phyloP scores from a whole-genome alignment of 495 filamentous ascomycete genomes.

The Baudoinia panamericana region DNA sequence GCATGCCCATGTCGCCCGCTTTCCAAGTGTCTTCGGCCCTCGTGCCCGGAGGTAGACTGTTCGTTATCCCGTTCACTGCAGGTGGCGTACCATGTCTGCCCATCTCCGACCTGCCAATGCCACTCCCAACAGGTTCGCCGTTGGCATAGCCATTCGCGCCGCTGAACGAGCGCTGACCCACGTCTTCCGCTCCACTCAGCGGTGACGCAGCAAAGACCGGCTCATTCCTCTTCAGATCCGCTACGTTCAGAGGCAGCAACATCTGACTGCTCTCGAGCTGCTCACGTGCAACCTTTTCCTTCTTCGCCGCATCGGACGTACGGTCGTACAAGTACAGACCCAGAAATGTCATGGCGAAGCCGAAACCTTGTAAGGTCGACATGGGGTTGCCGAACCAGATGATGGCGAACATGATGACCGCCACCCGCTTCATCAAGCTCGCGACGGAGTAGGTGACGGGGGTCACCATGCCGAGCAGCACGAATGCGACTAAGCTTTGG shows the following conservation, averaged over 20 bases:
- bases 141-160: conserved; percentile 17
- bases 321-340: conserved; percentile 95
- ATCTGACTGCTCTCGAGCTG: conserved; percentile 46
- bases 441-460: conserved; percentile 97
- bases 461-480: conserved; percentile 78
- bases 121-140: conserved; percentile 25
- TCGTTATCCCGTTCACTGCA: conserved; percentile 6
- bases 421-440: conserved; percentile 88
- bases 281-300: conserved; percentile 53
- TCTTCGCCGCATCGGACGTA: conserved; percentile 70
- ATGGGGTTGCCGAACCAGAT: conserved; percentile 90
- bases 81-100: conserved; percentile 1
- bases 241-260: conserved; percentile 54
- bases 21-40: conserved; percentile 75
- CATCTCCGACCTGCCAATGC: conserved; percentile 13
- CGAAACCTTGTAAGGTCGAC: conserved; percentile 65
- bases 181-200: background rate
- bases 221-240: conserved; percentile 17
- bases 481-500: conserved; percentile 89
- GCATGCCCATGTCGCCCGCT: conserved; percentile 30
- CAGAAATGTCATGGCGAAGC: conserved; percentile 78
- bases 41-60: conserved; percentile 59
- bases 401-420: conserved; percentile 89
- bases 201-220: conserved; percentile 1
- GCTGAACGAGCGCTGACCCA: background rate